Percentiles rank a stretch among this genome's conserved stretches.
phyloP scores from a whole-genome alignment of 768 basidiomycete species.

The Cyclocybe cylindracea region DNA sequence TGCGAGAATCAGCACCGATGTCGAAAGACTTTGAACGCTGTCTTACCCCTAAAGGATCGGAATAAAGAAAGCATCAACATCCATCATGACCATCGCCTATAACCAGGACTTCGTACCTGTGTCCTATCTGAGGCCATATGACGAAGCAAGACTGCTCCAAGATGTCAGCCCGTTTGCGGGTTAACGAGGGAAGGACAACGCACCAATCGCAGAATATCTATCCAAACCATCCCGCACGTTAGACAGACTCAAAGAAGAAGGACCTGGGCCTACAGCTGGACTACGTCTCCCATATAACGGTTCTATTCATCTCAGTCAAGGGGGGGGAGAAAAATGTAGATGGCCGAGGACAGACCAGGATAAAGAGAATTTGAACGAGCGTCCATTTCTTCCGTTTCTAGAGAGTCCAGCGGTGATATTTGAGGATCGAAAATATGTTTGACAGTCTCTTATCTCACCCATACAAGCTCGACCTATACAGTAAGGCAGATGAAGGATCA shows the following conservation, averaged over 20 bases:
- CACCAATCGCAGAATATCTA: not conserved
- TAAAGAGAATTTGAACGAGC: constrained; percentile 3
- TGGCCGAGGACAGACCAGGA: not conserved
- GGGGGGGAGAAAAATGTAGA: not conserved
- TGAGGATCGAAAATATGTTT: not conserved
- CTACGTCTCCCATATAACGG: not conserved
- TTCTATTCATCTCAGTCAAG: not conserved
- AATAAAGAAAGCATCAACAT: no score
- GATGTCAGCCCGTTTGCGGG: not conserved
- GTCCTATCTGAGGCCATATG: not conserved
- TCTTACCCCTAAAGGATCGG: no score
- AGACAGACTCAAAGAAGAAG: not conserved
- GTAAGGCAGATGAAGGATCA: no score
- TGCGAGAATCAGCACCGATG: no score
- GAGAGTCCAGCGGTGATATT: not conserved
- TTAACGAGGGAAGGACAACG: not conserved
- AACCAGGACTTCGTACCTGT: not conserved
- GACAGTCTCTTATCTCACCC: no score
- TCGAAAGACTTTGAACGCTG: no score
- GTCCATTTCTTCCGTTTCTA: constrained; percentile 4
- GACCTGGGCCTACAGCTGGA: not conserved
- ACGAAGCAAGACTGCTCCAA: not conserved
- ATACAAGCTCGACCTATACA: no score
- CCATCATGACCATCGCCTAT: no score
- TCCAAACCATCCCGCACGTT: not conserved